Percentiles rank a stretch among this genome's conserved stretches.
Evolutionary conservation across 176 grass and related monocot genomes (phyloP).

Genomic region (Hordeum vulgare): MorexV3_pseudomolecules_assembly NC_058519.1:50444785-50445284

Average conservation of each 20-base stretch:
- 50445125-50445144: conserved; percentile 84
- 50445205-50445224: conserved; percentile 77
- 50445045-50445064: background rate
- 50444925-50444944: background rate
- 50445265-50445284: conserved; percentile 40
- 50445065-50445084: background rate
- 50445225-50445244: conserved; percentile 68
- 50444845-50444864: background rate
- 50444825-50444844: background rate
- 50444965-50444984: background rate
- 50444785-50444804: background rate
- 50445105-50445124: conserved; percentile 75
- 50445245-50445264: conserved; percentile 75
- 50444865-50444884: background rate
- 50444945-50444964: background rate
- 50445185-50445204: conserved; percentile 74
- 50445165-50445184: conserved; percentile 90
- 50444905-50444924: background rate
- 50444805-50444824: background rate
- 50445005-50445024: background rate
- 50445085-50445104: conserved; percentile 26
- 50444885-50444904: background rate
- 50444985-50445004: background rate
- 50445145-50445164: conserved; percentile 90
- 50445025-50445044: background rate